Base-by-base conservation (phyloP, 23 red algal genomes). In the Gracilariopsis chorda region DNA sequence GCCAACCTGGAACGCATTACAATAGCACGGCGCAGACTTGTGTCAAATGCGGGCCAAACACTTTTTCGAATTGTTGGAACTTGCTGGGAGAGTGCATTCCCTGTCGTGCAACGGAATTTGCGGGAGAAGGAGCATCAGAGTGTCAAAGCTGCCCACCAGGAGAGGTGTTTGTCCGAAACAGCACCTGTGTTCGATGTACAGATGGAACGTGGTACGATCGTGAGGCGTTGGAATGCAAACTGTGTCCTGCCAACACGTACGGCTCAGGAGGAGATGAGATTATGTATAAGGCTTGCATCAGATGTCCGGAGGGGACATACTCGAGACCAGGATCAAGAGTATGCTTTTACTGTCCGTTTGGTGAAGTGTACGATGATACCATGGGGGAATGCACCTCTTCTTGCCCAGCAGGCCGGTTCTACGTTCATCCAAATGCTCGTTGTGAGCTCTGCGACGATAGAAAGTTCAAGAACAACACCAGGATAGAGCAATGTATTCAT, bases 261-360 rank as follows among this genome's bases (percentile, higher is more conserved):
- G 60, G 60, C 28, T 33, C 60, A 35, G 60, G 60, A 25, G 60
- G 60, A 4, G 60, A 65, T 23, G 2, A 34, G 28, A 33, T 7
- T 2, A 3, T 7, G 28, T 35, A 33, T 3, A 2, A 65, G 3
- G 7, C 37, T 25, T 65, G 60, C 23, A 35, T 65, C 16, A 27
- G 24, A 2, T 65, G 60, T 33, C 60, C 60, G 28, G 60, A 65
- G 60, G 24, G 60, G 4, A 32, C 60, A 34, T 65, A 21, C 23
- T 25, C 60, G 32, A 12, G 28, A 33, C 60, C 60, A 3, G 60
- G 60, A 35, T 65, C 60, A 3, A 33, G 60, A 7, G 60, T 21
- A 65, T 65, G 60, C 37, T 65, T 65, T 33, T 65, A 65, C 60
- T 65, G 60, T 34, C 60, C 60, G 2, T 65, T 65, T 34, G 60